Evolutionary conservation across 1,284 basidiomycete genomes (phyloP).

Genomic region (Heterobasidion parviporum): DNA sequence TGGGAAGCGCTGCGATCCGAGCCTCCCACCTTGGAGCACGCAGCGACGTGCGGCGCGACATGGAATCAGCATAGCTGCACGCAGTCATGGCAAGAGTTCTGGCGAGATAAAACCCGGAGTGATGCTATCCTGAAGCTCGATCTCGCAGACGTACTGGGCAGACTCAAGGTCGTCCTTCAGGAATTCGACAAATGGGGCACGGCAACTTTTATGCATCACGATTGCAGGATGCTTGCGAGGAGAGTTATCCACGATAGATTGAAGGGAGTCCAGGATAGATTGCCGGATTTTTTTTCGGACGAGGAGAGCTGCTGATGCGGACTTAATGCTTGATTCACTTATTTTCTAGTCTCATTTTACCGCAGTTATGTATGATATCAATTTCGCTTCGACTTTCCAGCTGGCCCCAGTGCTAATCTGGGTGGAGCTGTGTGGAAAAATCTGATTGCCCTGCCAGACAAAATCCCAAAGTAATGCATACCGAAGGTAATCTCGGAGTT

Average conservation of each 20-base stretch:
- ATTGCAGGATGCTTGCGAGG: slow-evolving; percentile 50
- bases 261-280: slow-evolving; percentile 42
- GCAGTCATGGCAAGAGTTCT: slow-evolving; percentile 60
- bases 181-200: slow-evolving; percentile 62
- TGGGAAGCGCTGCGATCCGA: slow-evolving; percentile 53
- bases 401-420: no score
- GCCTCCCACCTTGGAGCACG: slow-evolving; percentile 52
- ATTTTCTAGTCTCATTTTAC: neutral
- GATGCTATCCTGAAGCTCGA: slow-evolving; percentile 49
- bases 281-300: slow-evolving; percentile 52
- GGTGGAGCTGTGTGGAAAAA: no score
- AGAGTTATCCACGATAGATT: slow-evolving; percentile 44
- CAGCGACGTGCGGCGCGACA: slow-evolving; percentile 47
- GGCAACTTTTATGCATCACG: slow-evolving; percentile 66
- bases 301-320: neutral
- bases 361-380: neutral
- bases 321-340: no score
- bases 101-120: slow-evolving; percentile 57
- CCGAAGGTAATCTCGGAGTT: no score
- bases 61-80: slow-evolving; percentile 65
- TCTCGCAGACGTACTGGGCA: slow-evolving; percentile 54
- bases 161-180: slow-evolving; percentile 46
- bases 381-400: no score
- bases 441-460: no score
- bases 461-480: no score